phyloP scores from a whole-genome alignment of 2,329 filamentous ascomycete genomes.

The Cercospora berteroae region DNA sequence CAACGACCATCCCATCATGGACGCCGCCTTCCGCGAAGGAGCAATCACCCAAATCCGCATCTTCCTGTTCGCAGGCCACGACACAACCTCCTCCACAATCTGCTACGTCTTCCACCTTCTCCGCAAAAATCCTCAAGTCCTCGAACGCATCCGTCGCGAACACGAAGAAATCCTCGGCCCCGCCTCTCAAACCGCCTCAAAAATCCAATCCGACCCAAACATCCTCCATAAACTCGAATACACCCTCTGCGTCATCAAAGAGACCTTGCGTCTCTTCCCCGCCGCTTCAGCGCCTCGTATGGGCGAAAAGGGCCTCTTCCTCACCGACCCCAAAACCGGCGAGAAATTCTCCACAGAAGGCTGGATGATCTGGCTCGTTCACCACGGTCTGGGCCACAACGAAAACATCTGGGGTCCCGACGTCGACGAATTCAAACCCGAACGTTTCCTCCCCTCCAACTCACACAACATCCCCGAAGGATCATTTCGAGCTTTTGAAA shows the following conservation, averaged over 20 bases:
- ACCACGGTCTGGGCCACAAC: conserved; percentile 38
- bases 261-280: conserved; percentile 53
- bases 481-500: conserved; percentile 55
- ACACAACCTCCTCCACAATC: conserved; percentile 39
- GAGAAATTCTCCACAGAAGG: conserved; percentile 45
- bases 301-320: conserved; percentile 36
- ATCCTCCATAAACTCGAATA: conserved; percentile 53
- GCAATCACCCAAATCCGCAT: conserved; percentile 38
- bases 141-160: conserved; percentile 45
- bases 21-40: conserved; percentile 35
- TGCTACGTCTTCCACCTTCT: conserved; percentile 42
- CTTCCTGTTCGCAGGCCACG: conserved; percentile 44
- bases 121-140: conserved; percentile 33
- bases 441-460: conserved; percentile 44
- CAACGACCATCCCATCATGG: conserved; percentile 25
- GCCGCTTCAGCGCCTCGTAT: conserved; percentile 45
- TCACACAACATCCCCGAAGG: conserved; percentile 40
- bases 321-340: conserved; percentile 44
- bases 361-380: conserved; percentile 44
- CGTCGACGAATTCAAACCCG: conserved; percentile 48
- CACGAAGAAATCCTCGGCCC: conserved; percentile 51
- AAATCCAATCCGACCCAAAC: conserved; percentile 45
- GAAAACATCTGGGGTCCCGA: conserved; percentile 40
- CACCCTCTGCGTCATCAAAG: conserved; percentile 53
- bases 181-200: conserved; percentile 16